These are phyloP conservation scores for Asterophora parasitica DNA, from an alignment of 768 basidiomycete species.

Conservation along the genomic window DNA sequence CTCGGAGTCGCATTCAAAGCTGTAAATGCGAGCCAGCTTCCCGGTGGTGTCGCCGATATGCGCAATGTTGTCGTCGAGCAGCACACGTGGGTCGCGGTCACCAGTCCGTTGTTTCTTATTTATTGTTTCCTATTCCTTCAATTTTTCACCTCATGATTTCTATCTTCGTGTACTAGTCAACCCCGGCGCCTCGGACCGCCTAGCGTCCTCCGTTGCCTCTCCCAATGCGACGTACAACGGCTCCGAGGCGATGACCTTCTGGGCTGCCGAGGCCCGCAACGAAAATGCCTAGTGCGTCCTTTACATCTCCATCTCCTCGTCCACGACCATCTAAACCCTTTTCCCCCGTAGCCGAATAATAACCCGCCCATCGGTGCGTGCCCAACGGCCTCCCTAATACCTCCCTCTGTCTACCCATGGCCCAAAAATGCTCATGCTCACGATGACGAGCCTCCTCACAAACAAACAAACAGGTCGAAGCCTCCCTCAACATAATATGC, in stretches of 20 bases:
- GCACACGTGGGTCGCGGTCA: slow-evolving; percentile 45
- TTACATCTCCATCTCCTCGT: not conserved
- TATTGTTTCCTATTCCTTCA: not conserved
- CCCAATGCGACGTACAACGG: slow-evolving; percentile 43
- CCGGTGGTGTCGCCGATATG: slow-evolving; percentile 37
- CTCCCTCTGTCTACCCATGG: too few relatives aligned
- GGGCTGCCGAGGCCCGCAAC: slow-evolving; percentile 47
- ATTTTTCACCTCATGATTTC: not conserved
- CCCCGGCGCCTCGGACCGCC: slow-evolving; percentile 30
- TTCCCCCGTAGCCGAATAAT: slow-evolving; percentile 26
- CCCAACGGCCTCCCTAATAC: too few relatives aligned
- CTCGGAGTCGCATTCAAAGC: slow-evolving; percentile 37
- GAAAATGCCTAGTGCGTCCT: slow-evolving; percentile 56
- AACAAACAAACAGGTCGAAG: slow-evolving; percentile 29
- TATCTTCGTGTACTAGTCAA: slow-evolving; percentile 31
- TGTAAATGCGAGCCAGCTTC: slow-evolving; percentile 35
- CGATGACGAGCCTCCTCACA: too few relatives aligned
- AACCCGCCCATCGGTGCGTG: slow-evolving; percentile 30
- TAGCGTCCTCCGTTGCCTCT: slow-evolving; percentile 30
- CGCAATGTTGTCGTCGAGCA: slow-evolving; percentile 41
- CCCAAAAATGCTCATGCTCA: too few relatives aligned
- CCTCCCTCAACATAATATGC: slow-evolving; percentile 29
- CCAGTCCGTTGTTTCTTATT: slow-evolving; percentile 34
- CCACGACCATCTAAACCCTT: too few relatives aligned
- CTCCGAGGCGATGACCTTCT: slow-evolving; percentile 44